Percentiles rank a stretch among this genome's conserved stretches.
Evolutionary conservation across 257 asterid species (phyloP).

Genomic region (Striga asiatica): DNA sequence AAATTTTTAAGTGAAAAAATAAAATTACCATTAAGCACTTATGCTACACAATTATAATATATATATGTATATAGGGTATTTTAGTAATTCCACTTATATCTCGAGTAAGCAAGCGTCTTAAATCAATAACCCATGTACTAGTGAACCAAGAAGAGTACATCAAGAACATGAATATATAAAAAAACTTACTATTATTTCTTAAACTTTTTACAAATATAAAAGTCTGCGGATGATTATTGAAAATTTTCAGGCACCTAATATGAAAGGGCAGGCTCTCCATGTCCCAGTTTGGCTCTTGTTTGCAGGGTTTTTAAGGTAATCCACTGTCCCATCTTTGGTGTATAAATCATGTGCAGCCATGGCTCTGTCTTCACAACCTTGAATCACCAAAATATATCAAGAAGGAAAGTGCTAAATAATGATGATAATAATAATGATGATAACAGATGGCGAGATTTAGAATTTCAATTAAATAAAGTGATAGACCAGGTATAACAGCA

Average conservation of each 20-base stretch:
- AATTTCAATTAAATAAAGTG: conserved; percentile 6
- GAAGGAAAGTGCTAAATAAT: background rate
- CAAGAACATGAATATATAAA: too few species aligned
- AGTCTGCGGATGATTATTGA: background rate
- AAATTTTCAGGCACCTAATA: conserved; percentile 30
- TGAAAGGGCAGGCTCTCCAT: conserved; percentile 74
- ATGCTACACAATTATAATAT: too few species aligned
- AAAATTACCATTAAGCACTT: too few species aligned
- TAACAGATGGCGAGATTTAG: conserved; percentile 6
- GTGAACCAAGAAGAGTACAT: too few species aligned
- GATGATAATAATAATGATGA: background rate
- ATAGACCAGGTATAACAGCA: background rate
- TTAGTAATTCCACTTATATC: too few species aligned
- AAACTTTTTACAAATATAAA: too few species aligned
- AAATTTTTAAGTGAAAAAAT: too few species aligned
- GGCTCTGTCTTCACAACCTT: conserved; percentile 11
- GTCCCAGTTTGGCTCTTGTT: conserved; percentile 59
- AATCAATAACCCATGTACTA: too few species aligned
- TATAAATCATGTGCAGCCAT: conserved; percentile 44
- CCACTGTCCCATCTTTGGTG: conserved; percentile 69
- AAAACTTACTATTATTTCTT: too few species aligned
- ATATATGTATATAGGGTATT: too few species aligned
- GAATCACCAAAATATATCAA: conserved; percentile 4
- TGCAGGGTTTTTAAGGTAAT: conserved; percentile 51
- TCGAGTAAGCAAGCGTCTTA: too few species aligned